These are phyloP conservation scores for Tylopilus sp. DNA, from an alignment of 1,284 basidiomycete species.

Conservation along the genomic window DNA sequence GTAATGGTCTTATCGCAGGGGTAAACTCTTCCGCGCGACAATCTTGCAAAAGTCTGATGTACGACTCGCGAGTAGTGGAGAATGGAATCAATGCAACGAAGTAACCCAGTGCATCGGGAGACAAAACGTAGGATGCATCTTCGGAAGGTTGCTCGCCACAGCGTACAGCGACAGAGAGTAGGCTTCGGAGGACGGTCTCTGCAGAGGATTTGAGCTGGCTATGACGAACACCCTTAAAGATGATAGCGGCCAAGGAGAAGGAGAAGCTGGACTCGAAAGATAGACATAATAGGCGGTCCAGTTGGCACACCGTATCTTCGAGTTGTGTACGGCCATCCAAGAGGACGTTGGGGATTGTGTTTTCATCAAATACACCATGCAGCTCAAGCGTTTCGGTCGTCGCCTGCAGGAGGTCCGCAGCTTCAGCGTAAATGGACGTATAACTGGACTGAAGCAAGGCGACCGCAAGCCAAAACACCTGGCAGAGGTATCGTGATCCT, in stretches of 20 bases:
- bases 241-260: conserved; percentile 75
- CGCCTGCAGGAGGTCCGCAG: conserved; percentile 59
- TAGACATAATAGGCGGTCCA: conserved; percentile 71
- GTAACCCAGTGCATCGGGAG: conserved; percentile 68
- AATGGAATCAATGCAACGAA: conserved; percentile 78
- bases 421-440: conserved; percentile 70
- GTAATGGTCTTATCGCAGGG: conserved; percentile 37
- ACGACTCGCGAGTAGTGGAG: conserved; percentile 54
- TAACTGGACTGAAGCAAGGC: conserved; percentile 76
- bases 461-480: conserved; percentile 84
- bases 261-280: conserved; percentile 80
- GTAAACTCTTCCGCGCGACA: conserved; percentile 52
- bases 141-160: conserved; percentile 40
- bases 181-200: conserved; percentile 52
- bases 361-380: conserved; percentile 53
- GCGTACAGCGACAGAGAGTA: conserved; percentile 55
- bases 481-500: conserved; percentile 69
- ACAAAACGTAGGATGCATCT: conserved; percentile 43
- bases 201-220: conserved; percentile 59
- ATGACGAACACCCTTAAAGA: conserved; percentile 84
- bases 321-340: conserved; percentile 63
- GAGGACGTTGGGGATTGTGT: conserved; percentile 55
- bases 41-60: conserved; percentile 58
- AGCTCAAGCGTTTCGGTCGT: conserved; percentile 66
- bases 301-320: conserved; percentile 66